These are phyloP conservation scores for Salinomyces thailandicus DNA, from an alignment of 2,329 filamentous ascomycete species.

Conservation along the genomic window DNA sequence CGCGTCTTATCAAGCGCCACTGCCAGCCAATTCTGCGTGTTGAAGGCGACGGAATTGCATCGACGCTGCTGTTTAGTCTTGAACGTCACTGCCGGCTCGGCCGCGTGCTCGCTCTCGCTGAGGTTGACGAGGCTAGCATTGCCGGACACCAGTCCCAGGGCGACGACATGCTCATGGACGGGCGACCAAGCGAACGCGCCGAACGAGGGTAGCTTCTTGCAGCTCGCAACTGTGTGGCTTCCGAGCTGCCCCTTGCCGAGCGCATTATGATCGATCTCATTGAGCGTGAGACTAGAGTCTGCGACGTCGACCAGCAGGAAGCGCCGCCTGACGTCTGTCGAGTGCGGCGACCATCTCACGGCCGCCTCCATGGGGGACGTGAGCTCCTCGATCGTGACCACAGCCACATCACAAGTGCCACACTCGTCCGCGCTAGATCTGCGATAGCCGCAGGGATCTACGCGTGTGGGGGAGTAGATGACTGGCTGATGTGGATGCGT, in stretches of 20 bases:
- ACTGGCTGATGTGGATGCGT: background rate
- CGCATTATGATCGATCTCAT: constrained; percentile 35
- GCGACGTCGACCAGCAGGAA: constrained; percentile 54
- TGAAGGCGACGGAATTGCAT: constrained; percentile 75
- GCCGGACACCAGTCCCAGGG: constrained; percentile 64
- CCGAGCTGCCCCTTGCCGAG: constrained; percentile 9
- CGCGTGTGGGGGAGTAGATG: too few relatives aligned
- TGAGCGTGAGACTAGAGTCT: constrained; percentile 48
- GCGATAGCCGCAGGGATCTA: background rate
- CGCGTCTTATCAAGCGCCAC: constrained; percentile 71
- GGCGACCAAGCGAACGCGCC: constrained; percentile 58
- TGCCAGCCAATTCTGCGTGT: constrained; percentile 57
- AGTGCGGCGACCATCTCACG: constrained; percentile 53
- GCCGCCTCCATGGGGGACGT: constrained; percentile 44
- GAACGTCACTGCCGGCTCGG: constrained; percentile 47
- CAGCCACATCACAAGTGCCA: background rate
- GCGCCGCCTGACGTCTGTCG: constrained; percentile 41
- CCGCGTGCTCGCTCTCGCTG: constrained; percentile 39
- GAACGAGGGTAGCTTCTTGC: constrained; percentile 46
- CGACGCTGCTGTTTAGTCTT: constrained; percentile 64
- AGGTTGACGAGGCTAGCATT: constrained; percentile 65
- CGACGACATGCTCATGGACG: constrained; percentile 54
- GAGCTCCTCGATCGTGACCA: background rate
- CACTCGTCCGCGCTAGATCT: background rate
- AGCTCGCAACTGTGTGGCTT: constrained; percentile 44